Percentiles rank a stretch among this genome's conserved stretches.
These are phyloP conservation scores for Capniomyces stellatus DNA, from an alignment of 371 early-diverging fungal genomes.

Conservation along the genomic window DNA sequence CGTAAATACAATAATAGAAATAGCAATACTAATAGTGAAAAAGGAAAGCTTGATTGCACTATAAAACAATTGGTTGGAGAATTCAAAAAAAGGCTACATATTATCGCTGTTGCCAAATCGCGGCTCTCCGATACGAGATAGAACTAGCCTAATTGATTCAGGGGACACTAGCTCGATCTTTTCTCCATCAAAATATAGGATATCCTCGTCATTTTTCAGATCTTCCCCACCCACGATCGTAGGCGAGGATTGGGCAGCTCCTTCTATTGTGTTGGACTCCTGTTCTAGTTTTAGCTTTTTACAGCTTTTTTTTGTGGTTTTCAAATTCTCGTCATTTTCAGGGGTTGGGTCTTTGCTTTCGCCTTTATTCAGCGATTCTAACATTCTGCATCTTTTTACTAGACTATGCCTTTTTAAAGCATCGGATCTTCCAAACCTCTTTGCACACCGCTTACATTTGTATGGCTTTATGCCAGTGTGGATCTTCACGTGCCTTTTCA, in stretches of 20 bases:
- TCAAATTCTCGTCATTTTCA: neutral
- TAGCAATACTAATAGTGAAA: no score
- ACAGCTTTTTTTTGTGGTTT: neutral
- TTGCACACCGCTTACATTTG: slow-evolving; percentile 59
- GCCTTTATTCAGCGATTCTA: neutral
- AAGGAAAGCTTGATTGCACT: no score
- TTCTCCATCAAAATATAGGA: neutral
- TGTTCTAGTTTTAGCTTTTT: neutral
- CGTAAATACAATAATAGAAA: no score
- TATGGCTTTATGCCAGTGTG: slow-evolving; percentile 74
- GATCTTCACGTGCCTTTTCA: slow-evolving; percentile 69
- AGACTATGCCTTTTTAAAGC: slow-evolving; percentile 26
- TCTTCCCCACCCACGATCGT: neutral
- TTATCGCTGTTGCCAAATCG: no score
- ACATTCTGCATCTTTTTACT: slow-evolving; percentile 25
- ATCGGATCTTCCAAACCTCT: slow-evolving; percentile 41
- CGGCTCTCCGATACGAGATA: neutral
- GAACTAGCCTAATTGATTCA: neutral
- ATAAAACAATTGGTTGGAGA: no score
- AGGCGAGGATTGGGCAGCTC: neutral
- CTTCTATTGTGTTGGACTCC: neutral
- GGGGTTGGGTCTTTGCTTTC: neutral
- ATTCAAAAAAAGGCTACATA: no score
- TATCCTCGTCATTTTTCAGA: neutral
- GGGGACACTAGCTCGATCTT: neutral